These are phyloP conservation scores for Penicillium rolfsii DNA, from an alignment of 2,329 filamentous ascomycete genomes.

Conservation along the genomic window DNA sequence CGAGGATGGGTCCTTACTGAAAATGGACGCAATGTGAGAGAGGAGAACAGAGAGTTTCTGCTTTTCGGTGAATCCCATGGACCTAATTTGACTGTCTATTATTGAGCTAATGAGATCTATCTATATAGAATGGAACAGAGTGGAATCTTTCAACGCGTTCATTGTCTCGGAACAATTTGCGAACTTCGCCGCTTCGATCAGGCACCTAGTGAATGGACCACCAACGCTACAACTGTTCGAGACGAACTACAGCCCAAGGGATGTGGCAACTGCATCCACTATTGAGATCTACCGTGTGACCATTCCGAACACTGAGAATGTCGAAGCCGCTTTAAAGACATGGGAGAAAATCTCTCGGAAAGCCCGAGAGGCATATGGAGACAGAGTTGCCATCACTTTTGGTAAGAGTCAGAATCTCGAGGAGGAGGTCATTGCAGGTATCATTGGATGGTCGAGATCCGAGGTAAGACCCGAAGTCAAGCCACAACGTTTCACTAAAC, in stretches of 20 bases:
- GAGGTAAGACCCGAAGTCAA: not conserved
- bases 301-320: not conserved
- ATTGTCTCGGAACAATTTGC: constrained; percentile 11
- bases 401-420: constrained; percentile 16
- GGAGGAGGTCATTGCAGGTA: constrained; percentile 5
- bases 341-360: constrained; percentile 3
- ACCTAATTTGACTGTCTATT: not conserved
- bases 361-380: not conserved
- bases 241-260: constrained; percentile 8
- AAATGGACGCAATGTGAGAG: constrained; percentile 15
- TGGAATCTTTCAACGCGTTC: constrained; percentile 12
- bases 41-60: constrained; percentile 8
- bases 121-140: constrained; percentile 13
- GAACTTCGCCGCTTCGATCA: constrained; percentile 6
- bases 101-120: not conserved
- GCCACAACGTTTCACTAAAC: not conserved
- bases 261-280: constrained; percentile 2
- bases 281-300: constrained; percentile 14
- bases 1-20: constrained; percentile 15
- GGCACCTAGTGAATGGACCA: constrained; percentile 11
- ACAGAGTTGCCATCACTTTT: not conserved
- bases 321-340: not conserved
- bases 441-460: constrained; percentile 3
- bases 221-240: constrained; percentile 14
- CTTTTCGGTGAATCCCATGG: constrained; percentile 10